Conservation (phyloP, 257 asterid genomes). For the Solanum ossicruentum region DNA sequence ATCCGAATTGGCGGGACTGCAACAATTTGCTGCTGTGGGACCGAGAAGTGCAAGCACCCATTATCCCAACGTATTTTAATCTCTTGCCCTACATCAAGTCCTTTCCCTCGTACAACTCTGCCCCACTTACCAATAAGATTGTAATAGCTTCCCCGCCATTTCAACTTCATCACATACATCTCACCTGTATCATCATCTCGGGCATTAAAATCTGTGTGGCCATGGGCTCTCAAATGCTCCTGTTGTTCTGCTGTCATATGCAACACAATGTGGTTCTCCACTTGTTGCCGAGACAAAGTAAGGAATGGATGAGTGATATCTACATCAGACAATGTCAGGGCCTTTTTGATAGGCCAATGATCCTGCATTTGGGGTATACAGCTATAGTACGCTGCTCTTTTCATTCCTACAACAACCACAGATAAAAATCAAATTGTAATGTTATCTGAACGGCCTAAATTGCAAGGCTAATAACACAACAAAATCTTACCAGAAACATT, state of each 20-base stretch:
- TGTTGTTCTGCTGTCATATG: constrained; percentile 58
- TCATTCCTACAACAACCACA: constrained; percentile 27
- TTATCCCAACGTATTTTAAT: constrained; percentile 56
- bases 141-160: constrained; percentile 80
- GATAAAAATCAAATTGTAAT: neutral
- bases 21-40: constrained; percentile 55
- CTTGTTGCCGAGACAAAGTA: constrained; percentile 74
- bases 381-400: constrained; percentile 40
- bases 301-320: constrained; percentile 79
- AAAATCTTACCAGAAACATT: neutral
- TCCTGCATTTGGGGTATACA: constrained; percentile 40
- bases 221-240: constrained; percentile 40
- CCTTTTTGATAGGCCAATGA: constrained; percentile 66
- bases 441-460: neutral
- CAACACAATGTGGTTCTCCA: constrained; percentile 50
- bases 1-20: constrained; percentile 33
- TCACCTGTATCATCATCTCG: constrained; percentile 73
- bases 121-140: constrained; percentile 85
- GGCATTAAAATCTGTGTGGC: constrained; percentile 56
- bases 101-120: constrained; percentile 59
- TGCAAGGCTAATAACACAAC: neutral
- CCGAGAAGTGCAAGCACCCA: constrained; percentile 71
- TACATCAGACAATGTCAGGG: constrained; percentile 64
- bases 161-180: constrained; percentile 49
- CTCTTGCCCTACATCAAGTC: constrained; percentile 76